phyloP scores from a whole-genome alignment of 106 monocot genomes.

The Gastrodia elata region DNA sequence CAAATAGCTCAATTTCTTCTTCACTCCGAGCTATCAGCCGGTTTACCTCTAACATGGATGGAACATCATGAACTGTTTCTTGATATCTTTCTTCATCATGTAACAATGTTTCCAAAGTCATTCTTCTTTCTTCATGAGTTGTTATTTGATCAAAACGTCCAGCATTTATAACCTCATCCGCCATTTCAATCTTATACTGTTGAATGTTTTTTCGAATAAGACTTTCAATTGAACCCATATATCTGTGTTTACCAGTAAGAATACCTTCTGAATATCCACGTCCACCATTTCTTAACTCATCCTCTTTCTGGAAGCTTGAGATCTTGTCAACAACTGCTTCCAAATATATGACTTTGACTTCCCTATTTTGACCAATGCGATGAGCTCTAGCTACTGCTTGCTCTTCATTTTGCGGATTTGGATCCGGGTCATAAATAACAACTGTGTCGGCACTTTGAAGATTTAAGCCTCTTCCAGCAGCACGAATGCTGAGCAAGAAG shows the following conservation, averaged over 20 bases:
- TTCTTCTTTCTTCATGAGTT: slow-evolving; percentile 93
- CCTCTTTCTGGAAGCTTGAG: slow-evolving; percentile 89
- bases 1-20: slow-evolving; percentile 89
- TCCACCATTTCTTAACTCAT: slow-evolving; percentile 79
- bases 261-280: slow-evolving; percentile 72
- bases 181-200: slow-evolving; percentile 98
- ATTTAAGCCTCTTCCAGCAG: slow-evolving; percentile 97
- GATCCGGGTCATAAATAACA: slow-evolving; percentile 96
- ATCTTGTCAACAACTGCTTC: slow-evolving; percentile 96
- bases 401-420: slow-evolving; percentile 98
- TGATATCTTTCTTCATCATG: slow-evolving; percentile 97
- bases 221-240: slow-evolving; percentile 90
- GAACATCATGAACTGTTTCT: slow-evolving; percentile 92
- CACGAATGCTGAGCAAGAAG: slow-evolving; percentile 95
- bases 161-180: slow-evolving; percentile 98
- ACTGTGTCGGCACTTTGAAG: slow-evolving; percentile 97
- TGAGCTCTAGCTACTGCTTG: slow-evolving; percentile 98
- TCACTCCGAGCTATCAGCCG: slow-evolving; percentile 91
- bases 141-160: slow-evolving; percentile 98
- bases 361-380: slow-evolving; percentile 89
- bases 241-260: slow-evolving; percentile 91
- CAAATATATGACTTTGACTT: slow-evolving; percentile 97
- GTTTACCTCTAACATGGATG: slow-evolving; percentile 82
- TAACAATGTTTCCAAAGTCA: slow-evolving; percentile 84
- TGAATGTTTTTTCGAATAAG: slow-evolving; percentile 94